Evolutionary conservation across 2,329 filamentous ascomycete species (phyloP).

Genomic region (Alternaria triticina): DNA sequence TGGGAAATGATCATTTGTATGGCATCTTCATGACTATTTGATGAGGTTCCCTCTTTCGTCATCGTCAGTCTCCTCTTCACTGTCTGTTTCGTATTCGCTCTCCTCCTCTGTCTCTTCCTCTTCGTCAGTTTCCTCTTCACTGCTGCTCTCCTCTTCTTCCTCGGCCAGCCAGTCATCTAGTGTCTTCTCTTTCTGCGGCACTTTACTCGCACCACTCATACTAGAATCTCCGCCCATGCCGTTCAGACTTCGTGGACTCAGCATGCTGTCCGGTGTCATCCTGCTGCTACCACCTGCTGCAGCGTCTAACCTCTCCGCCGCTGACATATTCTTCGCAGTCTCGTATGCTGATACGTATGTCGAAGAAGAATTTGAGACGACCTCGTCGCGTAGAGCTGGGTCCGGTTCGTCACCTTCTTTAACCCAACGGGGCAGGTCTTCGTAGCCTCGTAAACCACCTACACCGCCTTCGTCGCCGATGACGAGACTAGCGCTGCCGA

Average conservation of each 20-base stretch:
- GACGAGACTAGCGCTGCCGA: slow-evolving; percentile 87
- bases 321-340: slow-evolving; percentile 56
- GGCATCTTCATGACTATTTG: slow-evolving; percentile 13
- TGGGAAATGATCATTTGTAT: neutral
- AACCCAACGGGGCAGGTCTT: slow-evolving; percentile 87
- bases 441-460: slow-evolving; percentile 75
- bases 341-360: slow-evolving; percentile 41
- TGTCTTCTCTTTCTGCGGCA: slow-evolving; percentile 69
- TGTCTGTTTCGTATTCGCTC: slow-evolving; percentile 69
- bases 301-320: slow-evolving; percentile 69
- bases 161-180: slow-evolving; percentile 90
- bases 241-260: slow-evolving; percentile 56
- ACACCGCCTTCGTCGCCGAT: slow-evolving; percentile 77
- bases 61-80: slow-evolving; percentile 39
- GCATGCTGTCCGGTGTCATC: slow-evolving; percentile 43
- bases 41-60: slow-evolving; percentile 41
- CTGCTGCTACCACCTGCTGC: slow-evolving; percentile 52
- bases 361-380: slow-evolving; percentile 30
- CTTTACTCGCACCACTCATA: slow-evolving; percentile 17
- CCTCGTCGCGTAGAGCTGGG: slow-evolving; percentile 69
- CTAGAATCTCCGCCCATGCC: slow-evolving; percentile 46
- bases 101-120: slow-evolving; percentile 58
- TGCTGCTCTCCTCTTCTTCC: slow-evolving; percentile 60
- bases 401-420: slow-evolving; percentile 80
- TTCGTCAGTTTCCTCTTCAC: slow-evolving; percentile 57